Percentiles rank a stretch among this genome's conserved stretches.
These are phyloP conservation scores for Trichoderma reesei DNA, from an alignment of 495 filamentous ascomycete species.

Conservation along the genomic window DNA sequence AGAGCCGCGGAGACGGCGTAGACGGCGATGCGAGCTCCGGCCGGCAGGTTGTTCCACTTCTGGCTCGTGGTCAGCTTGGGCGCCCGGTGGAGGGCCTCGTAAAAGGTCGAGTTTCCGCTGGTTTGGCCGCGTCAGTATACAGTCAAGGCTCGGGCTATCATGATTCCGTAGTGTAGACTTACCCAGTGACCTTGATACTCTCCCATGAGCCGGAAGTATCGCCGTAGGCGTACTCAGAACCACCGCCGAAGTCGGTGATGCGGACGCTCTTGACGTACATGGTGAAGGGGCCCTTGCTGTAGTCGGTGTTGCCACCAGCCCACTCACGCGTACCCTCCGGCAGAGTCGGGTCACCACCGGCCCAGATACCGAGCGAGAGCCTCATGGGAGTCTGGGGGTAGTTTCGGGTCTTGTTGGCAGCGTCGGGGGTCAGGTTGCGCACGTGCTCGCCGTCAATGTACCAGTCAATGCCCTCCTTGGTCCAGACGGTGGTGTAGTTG, in stretches of 20 bases:
- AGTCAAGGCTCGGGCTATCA: conserved; percentile 23
- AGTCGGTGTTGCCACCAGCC: conserved; percentile 74
- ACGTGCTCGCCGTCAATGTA: conserved; percentile 61
- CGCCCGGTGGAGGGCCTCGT: conserved; percentile 29
- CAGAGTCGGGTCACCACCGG: conserved; percentile 65
- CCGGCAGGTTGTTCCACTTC: conserved; percentile 48
- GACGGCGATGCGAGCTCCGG: conserved; percentile 48
- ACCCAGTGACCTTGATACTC: conserved; percentile 48
- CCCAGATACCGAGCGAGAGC: conserved; percentile 77
- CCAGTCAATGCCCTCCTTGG: conserved; percentile 57
- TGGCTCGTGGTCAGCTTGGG: conserved; percentile 40
- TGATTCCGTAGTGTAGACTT: conserved; percentile 29
- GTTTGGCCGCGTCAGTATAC: conserved; percentile 14
- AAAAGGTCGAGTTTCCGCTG: conserved; percentile 56
- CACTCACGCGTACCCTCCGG: conserved; percentile 48
- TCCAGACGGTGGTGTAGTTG: conserved; percentile 84
- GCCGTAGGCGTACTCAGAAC: conserved; percentile 57
- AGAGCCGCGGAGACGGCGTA: conserved; percentile 45
- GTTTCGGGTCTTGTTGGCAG: conserved; percentile 51
- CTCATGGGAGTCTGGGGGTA: conserved; percentile 86
- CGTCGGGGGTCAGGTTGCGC: conserved; percentile 54
- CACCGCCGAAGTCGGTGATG: conserved; percentile 59
- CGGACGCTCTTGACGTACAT: conserved; percentile 63
- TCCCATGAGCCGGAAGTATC: conserved; percentile 56
- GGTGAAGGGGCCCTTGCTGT: conserved; percentile 55